Evolutionary conservation across 1,139 yeast species (phyloP).

Genomic region (Kazachstania sp.): DNA sequence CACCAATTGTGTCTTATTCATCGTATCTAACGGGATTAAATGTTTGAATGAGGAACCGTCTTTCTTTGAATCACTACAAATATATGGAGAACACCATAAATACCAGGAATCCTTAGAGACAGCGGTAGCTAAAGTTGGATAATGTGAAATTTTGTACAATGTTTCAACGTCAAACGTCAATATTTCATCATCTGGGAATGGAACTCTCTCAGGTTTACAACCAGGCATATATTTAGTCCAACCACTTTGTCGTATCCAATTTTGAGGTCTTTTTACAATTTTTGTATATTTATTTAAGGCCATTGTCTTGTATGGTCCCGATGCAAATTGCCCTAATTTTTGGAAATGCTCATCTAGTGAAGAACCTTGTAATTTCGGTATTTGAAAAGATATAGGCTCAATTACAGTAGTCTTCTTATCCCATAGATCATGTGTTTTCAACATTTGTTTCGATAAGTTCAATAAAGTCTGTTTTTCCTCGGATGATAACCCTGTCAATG

Average conservation of each 20-base stretch:
- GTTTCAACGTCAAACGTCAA: constrained; percentile 89
- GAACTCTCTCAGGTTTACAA: constrained; percentile 48
- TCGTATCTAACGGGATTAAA: constrained; percentile 57
- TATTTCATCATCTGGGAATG: constrained; percentile 53
- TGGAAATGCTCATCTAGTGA: constrained; percentile 80
- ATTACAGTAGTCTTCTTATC: constrained; percentile 69
- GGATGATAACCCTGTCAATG: constrained; percentile 5
- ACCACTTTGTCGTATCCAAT: constrained; percentile 59
- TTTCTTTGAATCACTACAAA: constrained; percentile 36
- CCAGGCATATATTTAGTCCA: constrained; percentile 71
- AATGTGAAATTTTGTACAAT: constrained; percentile 62
- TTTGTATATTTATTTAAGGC: constrained; percentile 39
- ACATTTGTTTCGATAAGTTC: constrained; percentile 54
- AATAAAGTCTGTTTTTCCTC: constrained; percentile 36
- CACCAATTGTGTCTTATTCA: constrained; percentile 44
- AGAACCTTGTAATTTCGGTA: constrained; percentile 65
- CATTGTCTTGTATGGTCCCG: constrained; percentile 50
- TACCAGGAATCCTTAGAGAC: constrained; percentile 80
- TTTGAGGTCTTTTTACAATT: constrained; percentile 43
- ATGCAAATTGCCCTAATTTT: constrained; percentile 51
- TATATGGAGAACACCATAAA: constrained; percentile 86
- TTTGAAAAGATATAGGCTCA: constrained; percentile 50
- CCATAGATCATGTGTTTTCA: constrained; percentile 55
- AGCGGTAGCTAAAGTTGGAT: constrained; percentile 78
- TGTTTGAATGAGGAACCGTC: constrained; percentile 35